Evolutionary conservation across 2,329 filamentous ascomycete species (phyloP), one percentile per base, ranked within the genome.

Genomic region (Exophiala aquamarina): DNA sequence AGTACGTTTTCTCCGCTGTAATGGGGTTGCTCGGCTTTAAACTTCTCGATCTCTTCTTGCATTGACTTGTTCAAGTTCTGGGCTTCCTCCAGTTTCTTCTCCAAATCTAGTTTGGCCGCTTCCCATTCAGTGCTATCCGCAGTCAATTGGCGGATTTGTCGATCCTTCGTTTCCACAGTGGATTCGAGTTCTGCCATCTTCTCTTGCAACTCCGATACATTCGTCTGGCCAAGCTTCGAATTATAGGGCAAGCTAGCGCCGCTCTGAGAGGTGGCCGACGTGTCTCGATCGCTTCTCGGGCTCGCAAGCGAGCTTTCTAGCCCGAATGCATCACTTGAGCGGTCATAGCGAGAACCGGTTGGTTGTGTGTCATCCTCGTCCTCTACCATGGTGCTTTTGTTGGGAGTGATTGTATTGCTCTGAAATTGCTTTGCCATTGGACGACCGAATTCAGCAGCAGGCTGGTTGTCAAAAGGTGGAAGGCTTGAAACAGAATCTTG

Each of bases 331-430:
- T 84, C 81, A 44, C 76, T 80, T 44, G 84, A 77, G 40, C 75
- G 75, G 55, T 77, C 73, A 51, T 83, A 76, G 63, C 71, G 71
- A 39, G 79, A 81, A 13, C 79, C 78, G 15, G 69, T 71, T 15
- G 75, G 77, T 46, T 70, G 73, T 48, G 70, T 70, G 55, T 89
- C 88, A 58, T 95, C 90, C 56, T 95, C 91, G 64, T 97, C 93
- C 66, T 98, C 93, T 1, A 97, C 83, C 84, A 97, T 91, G 1
- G 88, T 96, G 61, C 92, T 95, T 71, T 97, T 98, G 65, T 96
- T 97, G 1, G 93, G 93, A 23, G 97, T 87, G 61, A 97, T 95
- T 0, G 90, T 97, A 64, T 95, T 97, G 64, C 87, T 92, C 64
- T 95, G 91, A 57, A 95, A 90, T 29, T 90, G 90, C 64, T 94